phyloP scores from a whole-genome alignment of 495 filamentous ascomycete genomes.

The Echria macrotheca region DNA sequence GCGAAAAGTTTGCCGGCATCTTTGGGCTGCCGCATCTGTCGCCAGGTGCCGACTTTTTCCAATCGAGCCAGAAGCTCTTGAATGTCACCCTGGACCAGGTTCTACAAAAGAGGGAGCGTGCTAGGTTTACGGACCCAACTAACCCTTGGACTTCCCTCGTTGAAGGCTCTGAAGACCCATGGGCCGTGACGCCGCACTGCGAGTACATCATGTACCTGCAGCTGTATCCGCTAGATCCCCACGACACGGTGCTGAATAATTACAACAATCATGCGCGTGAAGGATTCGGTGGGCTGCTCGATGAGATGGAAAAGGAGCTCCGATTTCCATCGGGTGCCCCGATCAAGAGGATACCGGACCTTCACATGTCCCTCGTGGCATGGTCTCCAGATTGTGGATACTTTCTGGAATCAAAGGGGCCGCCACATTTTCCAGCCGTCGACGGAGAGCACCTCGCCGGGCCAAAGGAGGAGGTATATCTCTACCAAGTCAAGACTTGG shows the following conservation, averaged over 20 bases:
- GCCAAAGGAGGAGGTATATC: slow-evolving; percentile 70
- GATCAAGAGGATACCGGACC: slow-evolving; percentile 56
- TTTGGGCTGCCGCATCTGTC: slow-evolving; percentile 83
- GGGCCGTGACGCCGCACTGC: slow-evolving; percentile 65
- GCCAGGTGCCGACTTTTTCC: slow-evolving; percentile 59
- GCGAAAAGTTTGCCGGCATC: slow-evolving; percentile 85
- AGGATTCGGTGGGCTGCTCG: slow-evolving; percentile 42
- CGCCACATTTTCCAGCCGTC: slow-evolving; percentile 60
- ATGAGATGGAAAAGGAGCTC: slow-evolving; percentile 75
- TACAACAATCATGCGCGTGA: slow-evolving; percentile 16
- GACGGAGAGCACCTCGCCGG: slow-evolving; percentile 67
- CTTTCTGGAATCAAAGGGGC: slow-evolving; percentile 81
- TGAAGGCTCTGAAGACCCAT: slow-evolving; percentile 50
- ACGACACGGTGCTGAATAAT: slow-evolving; percentile 14
- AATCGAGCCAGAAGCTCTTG: slow-evolving; percentile 59
- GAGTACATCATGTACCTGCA: slow-evolving; percentile 87
- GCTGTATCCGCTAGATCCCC: slow-evolving; percentile 57
- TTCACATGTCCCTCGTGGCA: slow-evolving; percentile 76
- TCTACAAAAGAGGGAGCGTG: slow-evolving; percentile 56
- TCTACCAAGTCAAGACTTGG: slow-evolving; percentile 59
- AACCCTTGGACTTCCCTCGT: slow-evolving; percentile 58
- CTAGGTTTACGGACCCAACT: slow-evolving; percentile 38
- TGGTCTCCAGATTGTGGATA: slow-evolving; percentile 95
- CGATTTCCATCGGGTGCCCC: slow-evolving; percentile 80
- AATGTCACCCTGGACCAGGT: slow-evolving; percentile 63